Evolutionary conservation across 2,329 filamentous ascomycete genomes (phyloP).

Genomic region (Penicillium sp.): DNA sequence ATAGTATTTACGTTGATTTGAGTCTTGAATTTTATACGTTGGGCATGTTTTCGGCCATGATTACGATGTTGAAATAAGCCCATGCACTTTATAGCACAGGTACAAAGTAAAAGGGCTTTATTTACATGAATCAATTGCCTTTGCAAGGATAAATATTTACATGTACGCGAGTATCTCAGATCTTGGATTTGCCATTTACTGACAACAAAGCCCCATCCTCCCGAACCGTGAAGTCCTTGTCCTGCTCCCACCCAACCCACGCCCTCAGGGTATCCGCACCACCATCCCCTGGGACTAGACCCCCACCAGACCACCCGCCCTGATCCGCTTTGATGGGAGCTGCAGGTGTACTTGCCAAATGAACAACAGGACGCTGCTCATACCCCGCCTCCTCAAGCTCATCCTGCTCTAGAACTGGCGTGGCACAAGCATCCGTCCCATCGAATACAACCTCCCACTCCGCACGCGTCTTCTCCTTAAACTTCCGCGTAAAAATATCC

Average conservation of each 20-base stretch:
- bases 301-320: constrained; percentile 65
- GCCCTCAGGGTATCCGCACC: constrained; percentile 66
- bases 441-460: constrained; percentile 89
- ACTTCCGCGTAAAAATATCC: constrained; percentile 59
- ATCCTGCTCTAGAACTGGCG: constrained; percentile 74
- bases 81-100: too few relatives aligned
- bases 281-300: constrained; percentile 66
- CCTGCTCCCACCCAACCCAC: constrained; percentile 78
- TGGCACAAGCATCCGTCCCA: constrained; percentile 86
- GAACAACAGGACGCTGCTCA: constrained; percentile 48
- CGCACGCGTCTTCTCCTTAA: constrained; percentile 66
- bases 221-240: constrained; percentile 66
- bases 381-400: constrained; percentile 66
- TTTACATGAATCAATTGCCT: neutral
- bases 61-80: too few relatives aligned
- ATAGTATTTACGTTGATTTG: too few relatives aligned
- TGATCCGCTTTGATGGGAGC: constrained; percentile 57
- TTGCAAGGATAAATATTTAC: too few relatives aligned
- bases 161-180: neutral
- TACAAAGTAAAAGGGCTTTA: too few relatives aligned
- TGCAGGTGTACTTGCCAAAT: constrained; percentile 66
- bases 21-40: too few relatives aligned
- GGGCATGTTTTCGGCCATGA: too few relatives aligned
- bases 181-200: constrained; percentile 33
- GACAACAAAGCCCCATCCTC: constrained; percentile 60